Evolutionary conservation across 169 alveolate genomes (phyloP).

Genomic region (Cryptosporidium muris): DNA sequence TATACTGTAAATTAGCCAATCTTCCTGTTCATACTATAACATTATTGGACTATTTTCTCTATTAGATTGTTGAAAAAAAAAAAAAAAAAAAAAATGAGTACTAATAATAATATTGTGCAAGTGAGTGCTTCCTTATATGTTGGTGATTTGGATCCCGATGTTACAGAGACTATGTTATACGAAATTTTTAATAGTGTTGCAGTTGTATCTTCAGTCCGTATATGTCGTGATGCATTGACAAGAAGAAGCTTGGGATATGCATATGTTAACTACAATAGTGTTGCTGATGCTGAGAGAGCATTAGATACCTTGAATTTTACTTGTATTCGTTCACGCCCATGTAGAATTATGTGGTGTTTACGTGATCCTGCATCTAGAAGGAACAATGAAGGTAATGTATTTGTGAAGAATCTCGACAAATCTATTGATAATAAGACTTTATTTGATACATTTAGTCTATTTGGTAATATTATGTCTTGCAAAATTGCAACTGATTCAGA

Average conservation of each 20-base stretch:
- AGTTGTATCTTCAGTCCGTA: conserved; percentile 92
- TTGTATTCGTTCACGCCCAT: conserved; percentile 90
- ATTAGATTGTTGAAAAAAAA: not conserved
- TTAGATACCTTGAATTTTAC: conserved; percentile 91
- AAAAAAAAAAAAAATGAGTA: conserved; percentile 34
- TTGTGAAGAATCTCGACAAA: conserved; percentile 92
- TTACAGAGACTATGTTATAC: conserved; percentile 92
- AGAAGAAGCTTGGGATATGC: conserved; percentile 91
- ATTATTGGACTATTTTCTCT: not conserved
- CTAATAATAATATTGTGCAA: conserved; percentile 62
- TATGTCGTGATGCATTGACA: conserved; percentile 91
- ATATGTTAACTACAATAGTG: conserved; percentile 89
- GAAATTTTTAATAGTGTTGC: conserved; percentile 92
- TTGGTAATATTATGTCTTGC: conserved; percentile 92
- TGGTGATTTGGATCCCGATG: conserved; percentile 91
- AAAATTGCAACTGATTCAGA: conserved; percentile 90
- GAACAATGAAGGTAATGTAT: conserved; percentile 92
- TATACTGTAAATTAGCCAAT: no score
- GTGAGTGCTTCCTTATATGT: conserved; percentile 89
- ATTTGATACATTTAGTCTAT: conserved; percentile 90
- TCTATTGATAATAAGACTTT: conserved; percentile 93
- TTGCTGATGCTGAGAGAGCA: conserved; percentile 91
- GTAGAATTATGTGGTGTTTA: conserved; percentile 92
- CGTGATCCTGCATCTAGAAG: conserved; percentile 92
- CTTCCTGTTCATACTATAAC: not conserved